phyloP scores from a whole-genome alignment of 805 yeast species.

The Ogataea minuta region DNA sequence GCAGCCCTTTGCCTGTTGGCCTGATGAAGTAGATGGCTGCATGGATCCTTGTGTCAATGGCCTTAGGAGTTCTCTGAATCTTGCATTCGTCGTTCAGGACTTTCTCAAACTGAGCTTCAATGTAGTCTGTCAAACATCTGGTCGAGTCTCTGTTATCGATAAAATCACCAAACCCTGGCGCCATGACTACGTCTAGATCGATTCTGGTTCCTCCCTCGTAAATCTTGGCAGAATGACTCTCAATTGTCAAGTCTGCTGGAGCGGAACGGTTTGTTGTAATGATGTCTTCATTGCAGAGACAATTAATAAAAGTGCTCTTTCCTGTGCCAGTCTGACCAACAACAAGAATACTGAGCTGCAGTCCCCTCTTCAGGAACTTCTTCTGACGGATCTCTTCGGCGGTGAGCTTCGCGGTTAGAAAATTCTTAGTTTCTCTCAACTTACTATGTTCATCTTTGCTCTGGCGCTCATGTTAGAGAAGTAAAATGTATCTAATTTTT shows the following conservation, averaged over 20 bases:
- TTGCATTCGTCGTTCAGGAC: constrained; percentile 73
- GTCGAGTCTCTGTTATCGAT: constrained; percentile 63
- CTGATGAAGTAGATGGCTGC: constrained; percentile 80
- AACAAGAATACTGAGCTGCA: constrained; percentile 48
- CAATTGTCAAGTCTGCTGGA: constrained; percentile 28
- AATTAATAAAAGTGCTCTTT: constrained; percentile 76
- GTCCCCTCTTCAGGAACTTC: constrained; percentile 49
- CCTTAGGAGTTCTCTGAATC: constrained; percentile 41
- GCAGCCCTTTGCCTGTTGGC: constrained; percentile 63
- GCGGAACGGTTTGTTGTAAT: constrained; percentile 43
- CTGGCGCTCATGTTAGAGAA: constrained; percentile 21
- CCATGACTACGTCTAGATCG: constrained; percentile 59
- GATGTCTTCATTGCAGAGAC: constrained; percentile 59
- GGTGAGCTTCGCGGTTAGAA: constrained; percentile 22
- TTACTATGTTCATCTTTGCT: constrained; percentile 21
- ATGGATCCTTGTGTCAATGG: constrained; percentile 72
- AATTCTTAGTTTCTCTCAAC: constrained; percentile 1
- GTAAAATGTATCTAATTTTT: constrained; percentile 2
- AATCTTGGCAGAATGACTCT: constrained; percentile 36
- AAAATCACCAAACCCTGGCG: constrained; percentile 73
- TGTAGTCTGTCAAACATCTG: constrained; percentile 57
- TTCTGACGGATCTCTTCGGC: constrained; percentile 38
- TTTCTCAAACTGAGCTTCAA: constrained; percentile 74
- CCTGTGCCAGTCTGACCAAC: constrained; percentile 65
- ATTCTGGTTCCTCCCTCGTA: constrained; percentile 46